Evolutionary conservation across 2,329 filamentous ascomycete genomes (phyloP).

Genomic region (Penicillium thymicola): DNA sequence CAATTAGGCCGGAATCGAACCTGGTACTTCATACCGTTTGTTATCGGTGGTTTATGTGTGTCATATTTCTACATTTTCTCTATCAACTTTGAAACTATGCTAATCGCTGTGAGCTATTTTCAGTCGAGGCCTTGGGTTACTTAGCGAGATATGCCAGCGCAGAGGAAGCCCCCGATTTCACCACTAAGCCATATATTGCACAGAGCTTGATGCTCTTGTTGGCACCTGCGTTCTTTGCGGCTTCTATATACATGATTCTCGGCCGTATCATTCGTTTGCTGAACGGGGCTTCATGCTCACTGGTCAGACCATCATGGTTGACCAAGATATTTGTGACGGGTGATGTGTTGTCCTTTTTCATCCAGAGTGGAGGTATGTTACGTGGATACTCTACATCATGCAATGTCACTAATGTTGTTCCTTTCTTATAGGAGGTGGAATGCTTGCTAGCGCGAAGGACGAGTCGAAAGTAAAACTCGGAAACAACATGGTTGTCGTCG

Average conservation of each 20-base stretch:
- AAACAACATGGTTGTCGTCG: conserved; percentile 20
- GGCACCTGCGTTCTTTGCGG: conserved; percentile 23
- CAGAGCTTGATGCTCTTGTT: conserved; percentile 21
- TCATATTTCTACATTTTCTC: background rate
- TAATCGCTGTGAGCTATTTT: background rate
- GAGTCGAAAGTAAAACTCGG: conserved; percentile 13
- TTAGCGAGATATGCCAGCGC: conserved; percentile 12
- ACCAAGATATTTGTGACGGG: conserved; percentile 28
- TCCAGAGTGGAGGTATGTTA: conserved; percentile 22
- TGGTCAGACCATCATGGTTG: conserved; percentile 21
- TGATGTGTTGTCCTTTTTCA: conserved; percentile 24
- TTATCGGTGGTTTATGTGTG: conserved; percentile 34
- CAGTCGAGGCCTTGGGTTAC: conserved; percentile 17
- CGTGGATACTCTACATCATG: fast-evolving
- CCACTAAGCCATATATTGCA: conserved; percentile 18
- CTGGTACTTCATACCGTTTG: conserved; percentile 38
- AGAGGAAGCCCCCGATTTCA: conserved; percentile 19
- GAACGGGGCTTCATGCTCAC: conserved; percentile 14
- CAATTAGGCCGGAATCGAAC: conserved; percentile 17
- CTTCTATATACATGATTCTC: conserved; percentile 26
- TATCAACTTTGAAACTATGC: background rate
- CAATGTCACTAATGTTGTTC: background rate
- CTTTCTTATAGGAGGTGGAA: conserved; percentile 11
- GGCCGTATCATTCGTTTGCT: conserved; percentile 19
- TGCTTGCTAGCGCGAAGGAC: conserved; percentile 14